phyloP scores from a whole-genome alignment of 805 yeast species.

The Nakazawaea siamensis region DNA sequence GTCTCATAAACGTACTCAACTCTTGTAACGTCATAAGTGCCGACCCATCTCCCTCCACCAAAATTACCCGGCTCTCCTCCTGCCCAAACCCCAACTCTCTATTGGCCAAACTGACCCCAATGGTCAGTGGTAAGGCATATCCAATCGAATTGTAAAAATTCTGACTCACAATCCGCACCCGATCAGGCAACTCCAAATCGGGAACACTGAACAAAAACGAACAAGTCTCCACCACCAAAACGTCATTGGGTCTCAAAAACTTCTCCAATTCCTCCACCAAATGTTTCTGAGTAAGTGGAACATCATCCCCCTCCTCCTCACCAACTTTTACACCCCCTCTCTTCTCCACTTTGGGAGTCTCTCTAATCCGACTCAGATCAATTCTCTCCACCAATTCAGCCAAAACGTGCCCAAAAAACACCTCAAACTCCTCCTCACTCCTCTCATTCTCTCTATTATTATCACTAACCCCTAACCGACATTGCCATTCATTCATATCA shows the following conservation, averaged over 20 bases:
- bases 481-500: conserved; percentile 33
- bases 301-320: neutral
- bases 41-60: conserved; percentile 48
- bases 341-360: neutral
- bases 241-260: conserved; percentile 28
- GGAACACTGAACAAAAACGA: conserved; percentile 36
- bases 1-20: conserved; percentile 32
- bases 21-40: conserved; percentile 50
- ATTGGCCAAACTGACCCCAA: conserved; percentile 37
- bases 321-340: neutral
- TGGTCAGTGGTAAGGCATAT: conserved; percentile 41
- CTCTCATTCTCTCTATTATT: no score
- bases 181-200: conserved; percentile 27
- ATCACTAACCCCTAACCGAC: no score
- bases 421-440: conserved; percentile 22
- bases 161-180: conserved; percentile 28
- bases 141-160: conserved; percentile 43
- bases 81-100: conserved; percentile 25
- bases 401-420: conserved; percentile 27
- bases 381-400: conserved; percentile 16
- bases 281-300: conserved; percentile 22
- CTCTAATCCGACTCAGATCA: conserved; percentile 10
- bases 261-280: conserved; percentile 26
- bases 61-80: conserved; percentile 27
- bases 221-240: conserved; percentile 37